Conservation (phyloP, 1,139 yeast species). For the Lodderomyces elongisporus region DNA sequence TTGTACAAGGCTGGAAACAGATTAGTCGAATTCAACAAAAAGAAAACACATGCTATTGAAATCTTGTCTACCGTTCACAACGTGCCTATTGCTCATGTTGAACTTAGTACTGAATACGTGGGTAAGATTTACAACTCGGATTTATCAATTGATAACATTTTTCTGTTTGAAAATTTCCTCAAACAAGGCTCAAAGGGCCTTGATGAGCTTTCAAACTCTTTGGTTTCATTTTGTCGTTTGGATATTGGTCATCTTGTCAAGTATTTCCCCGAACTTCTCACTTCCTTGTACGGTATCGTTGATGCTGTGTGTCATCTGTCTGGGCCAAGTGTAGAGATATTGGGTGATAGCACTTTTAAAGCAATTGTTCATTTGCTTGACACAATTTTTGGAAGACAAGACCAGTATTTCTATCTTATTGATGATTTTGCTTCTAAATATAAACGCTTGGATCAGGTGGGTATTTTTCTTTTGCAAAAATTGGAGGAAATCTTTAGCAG, state of each 20-base stretch:
- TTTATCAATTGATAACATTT: constrained; percentile 49
- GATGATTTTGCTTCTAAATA: constrained; percentile 40
- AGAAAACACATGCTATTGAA: constrained; percentile 32
- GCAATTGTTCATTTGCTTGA: constrained; percentile 59
- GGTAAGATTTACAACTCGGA: constrained; percentile 69
- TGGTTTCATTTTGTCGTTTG: constrained; percentile 38
- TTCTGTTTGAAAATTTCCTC: constrained; percentile 50
- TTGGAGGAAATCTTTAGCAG: constrained; percentile 44
- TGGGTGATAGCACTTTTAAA: constrained; percentile 42
- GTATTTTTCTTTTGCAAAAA: constrained; percentile 44
- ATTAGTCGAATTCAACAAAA: constrained; percentile 39
- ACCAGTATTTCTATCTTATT: constrained; percentile 54
- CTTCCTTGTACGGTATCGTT: constrained; percentile 40
- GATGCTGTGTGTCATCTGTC: constrained; percentile 18
- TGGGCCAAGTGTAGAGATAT: constrained; percentile 28
- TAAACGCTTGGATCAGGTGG: constrained; percentile 44
- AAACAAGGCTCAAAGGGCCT: constrained; percentile 39
- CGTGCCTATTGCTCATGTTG: constrained; percentile 47
- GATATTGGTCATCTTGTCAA: constrained; percentile 47
- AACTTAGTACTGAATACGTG: constrained; percentile 59
- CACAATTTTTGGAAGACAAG: constrained; percentile 61
- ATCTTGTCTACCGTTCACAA: constrained; percentile 29
- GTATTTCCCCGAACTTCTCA: constrained; percentile 49
- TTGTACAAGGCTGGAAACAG: constrained; percentile 38
- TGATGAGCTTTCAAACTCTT: constrained; percentile 39